Evolutionary conservation across 768 basidiomycete species (phyloP).

Genomic region (Neoboletus subvelutipes): DNA sequence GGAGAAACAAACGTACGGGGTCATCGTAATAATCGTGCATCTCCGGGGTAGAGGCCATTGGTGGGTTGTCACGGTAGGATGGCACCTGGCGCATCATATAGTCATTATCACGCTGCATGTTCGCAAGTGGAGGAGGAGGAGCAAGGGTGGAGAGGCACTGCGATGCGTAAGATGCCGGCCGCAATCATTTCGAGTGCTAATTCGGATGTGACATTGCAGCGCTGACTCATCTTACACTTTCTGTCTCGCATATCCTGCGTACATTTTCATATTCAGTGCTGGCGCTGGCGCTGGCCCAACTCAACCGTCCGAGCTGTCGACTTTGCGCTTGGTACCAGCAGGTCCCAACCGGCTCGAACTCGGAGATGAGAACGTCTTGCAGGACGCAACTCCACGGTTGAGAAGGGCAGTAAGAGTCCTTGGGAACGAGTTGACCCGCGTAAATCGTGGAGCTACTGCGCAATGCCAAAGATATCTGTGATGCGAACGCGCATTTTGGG

Average conservation of each 20-base stretch:
- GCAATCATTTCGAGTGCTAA: background rate
- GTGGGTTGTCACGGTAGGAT: slow-evolving; percentile 22
- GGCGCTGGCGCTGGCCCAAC: no score
- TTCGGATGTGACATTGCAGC: background rate
- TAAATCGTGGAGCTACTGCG: background rate
- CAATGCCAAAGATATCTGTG: background rate
- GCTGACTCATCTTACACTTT: background rate
- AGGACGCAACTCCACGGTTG: no score
- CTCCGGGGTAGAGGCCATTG: slow-evolving; percentile 19
- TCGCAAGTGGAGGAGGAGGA: background rate
- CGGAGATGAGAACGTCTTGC: no score
- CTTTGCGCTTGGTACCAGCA: no score
- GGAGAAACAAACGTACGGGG: slow-evolving; percentile 12
- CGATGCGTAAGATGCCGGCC: background rate
- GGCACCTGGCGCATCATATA: slow-evolving; percentile 30
- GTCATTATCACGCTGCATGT: slow-evolving; percentile 24
- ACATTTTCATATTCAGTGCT: background rate
- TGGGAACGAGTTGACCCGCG: background rate
- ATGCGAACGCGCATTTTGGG: background rate
- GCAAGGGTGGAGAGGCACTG: background rate
- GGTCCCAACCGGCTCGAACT: no score
- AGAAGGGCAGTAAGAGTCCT: no score
- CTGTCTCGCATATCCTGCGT: no score
- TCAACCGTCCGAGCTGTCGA: no score
- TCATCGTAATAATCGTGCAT: slow-evolving; percentile 33